Percentiles rank a stretch among this genome's conserved stretches.
Conservation (phyloP, 306 rosid species). For the Parietaria judaica region DNA sequence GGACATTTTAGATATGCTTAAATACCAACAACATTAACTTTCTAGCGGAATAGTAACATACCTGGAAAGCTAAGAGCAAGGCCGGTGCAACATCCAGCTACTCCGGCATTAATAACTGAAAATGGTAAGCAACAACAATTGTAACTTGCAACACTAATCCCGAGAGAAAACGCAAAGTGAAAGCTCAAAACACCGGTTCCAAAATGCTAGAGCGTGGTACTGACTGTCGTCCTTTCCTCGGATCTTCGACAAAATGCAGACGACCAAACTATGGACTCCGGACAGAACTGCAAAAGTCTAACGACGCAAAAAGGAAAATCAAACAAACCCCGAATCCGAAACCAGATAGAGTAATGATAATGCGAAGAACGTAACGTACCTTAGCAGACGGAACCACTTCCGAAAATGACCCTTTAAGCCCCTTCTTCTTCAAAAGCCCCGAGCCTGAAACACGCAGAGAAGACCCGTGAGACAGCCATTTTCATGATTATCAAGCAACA, state of each 20-base stretch:
- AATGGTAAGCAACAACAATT: conserved; percentile 9
- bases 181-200: neutral
- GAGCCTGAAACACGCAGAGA: conserved; percentile 47
- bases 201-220: neutral
- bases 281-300: conserved; percentile 98
- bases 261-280: conserved; percentile 95
- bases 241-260: conserved; percentile 78
- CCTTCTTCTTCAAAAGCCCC: conserved; percentile 80
- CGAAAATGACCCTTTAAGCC: conserved; percentile 82
- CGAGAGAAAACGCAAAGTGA: too few relatives aligned
- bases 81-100: conserved; percentile 99
- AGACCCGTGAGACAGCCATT: too few relatives aligned
- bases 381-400: conserved; percentile 87
- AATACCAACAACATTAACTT: neutral
- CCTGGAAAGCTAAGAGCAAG: conserved; percentile 96
- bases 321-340: conserved; percentile 1
- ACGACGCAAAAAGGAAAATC: conserved; percentile 3
- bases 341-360: neutral
- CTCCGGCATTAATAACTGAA: conserved; percentile 90
- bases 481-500: too few relatives aligned
- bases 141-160: too few relatives aligned
- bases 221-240: conserved; percentile 97
- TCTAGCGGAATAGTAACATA: conserved; percentile 22
- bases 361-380: conserved; percentile 25
- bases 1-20: neutral